Conservation (phyloP, 305 asterid species). For the Fraxinus angustifolia region DNA sequence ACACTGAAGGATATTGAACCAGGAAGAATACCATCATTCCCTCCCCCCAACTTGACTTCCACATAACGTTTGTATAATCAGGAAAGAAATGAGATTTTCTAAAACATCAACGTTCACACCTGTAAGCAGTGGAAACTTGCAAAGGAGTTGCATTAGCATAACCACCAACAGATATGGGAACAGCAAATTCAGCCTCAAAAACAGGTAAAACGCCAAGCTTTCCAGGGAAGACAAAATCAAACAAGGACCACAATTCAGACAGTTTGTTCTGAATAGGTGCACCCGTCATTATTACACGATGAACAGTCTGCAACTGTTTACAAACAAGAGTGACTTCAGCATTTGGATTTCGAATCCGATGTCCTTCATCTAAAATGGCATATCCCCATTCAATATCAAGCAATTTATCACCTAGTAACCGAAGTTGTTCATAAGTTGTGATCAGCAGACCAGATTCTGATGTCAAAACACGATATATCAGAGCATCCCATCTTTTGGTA, state of each 20-base stretch:
- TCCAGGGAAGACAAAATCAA: constrained; percentile 96
- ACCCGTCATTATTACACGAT: constrained; percentile 89
- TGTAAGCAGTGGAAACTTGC: constrained; percentile 95
- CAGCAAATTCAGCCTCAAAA: constrained; percentile 95
- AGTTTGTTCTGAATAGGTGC: constrained; percentile 90
- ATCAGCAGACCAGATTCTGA: constrained; percentile 81
- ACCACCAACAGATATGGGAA: constrained; percentile 97
- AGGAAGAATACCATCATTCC: not conserved
- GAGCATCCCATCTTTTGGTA: constrained; percentile 67
- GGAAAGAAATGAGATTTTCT: constrained; percentile 1
- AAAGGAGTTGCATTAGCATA: constrained; percentile 91
- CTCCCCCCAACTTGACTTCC: not conserved
- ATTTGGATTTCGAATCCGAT: constrained; percentile 94
- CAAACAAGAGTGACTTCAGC: constrained; percentile 91
- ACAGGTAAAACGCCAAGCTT: constrained; percentile 93
- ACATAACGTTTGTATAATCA: not conserved
- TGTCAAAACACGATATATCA: constrained; percentile 70
- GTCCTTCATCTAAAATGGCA: constrained; percentile 93
- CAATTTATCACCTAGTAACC: constrained; percentile 68
- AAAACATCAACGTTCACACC: constrained; percentile 38
- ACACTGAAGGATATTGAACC: not conserved
- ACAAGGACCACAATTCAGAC: constrained; percentile 92
- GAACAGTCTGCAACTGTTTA: constrained; percentile 96
- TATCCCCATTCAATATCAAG: constrained; percentile 95
- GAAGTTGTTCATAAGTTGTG: constrained; percentile 94